Conservation (phyloP, 2,329 filamentous ascomycete genomes). For the Trichoderma oligosporum region DNA sequence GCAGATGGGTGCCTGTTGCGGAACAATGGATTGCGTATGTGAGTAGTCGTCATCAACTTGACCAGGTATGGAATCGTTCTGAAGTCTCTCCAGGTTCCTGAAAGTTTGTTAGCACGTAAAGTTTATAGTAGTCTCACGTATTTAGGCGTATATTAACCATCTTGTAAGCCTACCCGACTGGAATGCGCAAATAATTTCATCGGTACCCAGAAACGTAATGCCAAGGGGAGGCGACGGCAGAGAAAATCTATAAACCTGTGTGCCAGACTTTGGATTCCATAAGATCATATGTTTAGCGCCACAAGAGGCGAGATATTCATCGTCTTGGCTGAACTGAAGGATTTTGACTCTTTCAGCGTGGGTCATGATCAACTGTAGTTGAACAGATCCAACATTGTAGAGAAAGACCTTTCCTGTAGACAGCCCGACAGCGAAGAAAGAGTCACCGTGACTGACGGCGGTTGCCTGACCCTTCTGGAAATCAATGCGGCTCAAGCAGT, state of each 20-base stretch:
- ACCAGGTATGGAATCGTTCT: background rate
- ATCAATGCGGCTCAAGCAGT: background rate
- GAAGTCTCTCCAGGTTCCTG: background rate
- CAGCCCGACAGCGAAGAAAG: background rate
- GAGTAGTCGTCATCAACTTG: background rate
- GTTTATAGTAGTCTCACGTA: background rate
- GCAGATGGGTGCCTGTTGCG: background rate
- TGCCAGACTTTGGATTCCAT: background rate
- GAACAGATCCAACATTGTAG: background rate
- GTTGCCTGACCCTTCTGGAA: background rate
- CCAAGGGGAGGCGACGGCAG: background rate
- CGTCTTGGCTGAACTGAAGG: background rate
- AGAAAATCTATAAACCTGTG: background rate
- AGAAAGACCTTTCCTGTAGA: background rate
- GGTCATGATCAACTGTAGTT: background rate
- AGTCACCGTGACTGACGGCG: background rate
- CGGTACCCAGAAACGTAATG: background rate
- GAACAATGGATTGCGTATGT: background rate
- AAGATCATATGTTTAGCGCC: background rate
- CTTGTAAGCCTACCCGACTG: background rate
- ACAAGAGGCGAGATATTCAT: slow-evolving; percentile 3
- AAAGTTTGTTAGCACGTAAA: background rate
- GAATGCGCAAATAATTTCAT: background rate
- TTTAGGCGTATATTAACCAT: background rate
- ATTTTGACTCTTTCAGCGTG: background rate